A percentile compares a stretch with the other conserved stretches of the same genome.
Conservation (phyloP, 345 rosid genomes). For the Moricandia arvensis region DNA sequence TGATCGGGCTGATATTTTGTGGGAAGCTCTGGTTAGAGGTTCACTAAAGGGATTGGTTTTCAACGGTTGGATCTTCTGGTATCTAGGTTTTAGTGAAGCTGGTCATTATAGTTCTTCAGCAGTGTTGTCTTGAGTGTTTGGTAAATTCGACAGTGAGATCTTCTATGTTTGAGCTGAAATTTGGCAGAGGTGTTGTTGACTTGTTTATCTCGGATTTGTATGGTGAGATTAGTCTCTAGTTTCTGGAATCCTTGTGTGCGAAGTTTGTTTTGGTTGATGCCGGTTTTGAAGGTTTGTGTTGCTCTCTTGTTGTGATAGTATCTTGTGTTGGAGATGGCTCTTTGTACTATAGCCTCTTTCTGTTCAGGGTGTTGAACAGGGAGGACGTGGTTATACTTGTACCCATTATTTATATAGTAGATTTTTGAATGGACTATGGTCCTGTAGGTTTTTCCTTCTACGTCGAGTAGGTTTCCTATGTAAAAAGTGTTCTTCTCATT, state of each 20-base stretch:
- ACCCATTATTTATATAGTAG: too few relatives aligned
- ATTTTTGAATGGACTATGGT: too few relatives aligned
- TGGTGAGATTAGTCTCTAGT: background rate
- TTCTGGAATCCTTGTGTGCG: background rate
- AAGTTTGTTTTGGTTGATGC: too few relatives aligned
- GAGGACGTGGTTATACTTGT: too few relatives aligned
- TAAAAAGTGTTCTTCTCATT: too few relatives aligned
- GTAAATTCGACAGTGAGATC: background rate
- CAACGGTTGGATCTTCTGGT: background rate
- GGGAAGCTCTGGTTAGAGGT: background rate
- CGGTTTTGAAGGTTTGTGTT: too few relatives aligned
- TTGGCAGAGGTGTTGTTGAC: background rate
- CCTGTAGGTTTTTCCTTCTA: too few relatives aligned
- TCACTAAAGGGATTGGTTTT: background rate
- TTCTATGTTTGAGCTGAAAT: background rate
- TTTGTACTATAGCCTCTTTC: too few relatives aligned
- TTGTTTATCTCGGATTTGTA: background rate
- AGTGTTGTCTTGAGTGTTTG: background rate
- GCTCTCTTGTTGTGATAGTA: too few relatives aligned
- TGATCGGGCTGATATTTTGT: background rate
- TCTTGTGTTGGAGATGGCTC: too few relatives aligned
- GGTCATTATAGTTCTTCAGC: background rate
- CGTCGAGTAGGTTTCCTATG: too few relatives aligned
- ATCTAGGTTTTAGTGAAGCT: background rate
- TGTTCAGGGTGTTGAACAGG: too few relatives aligned